phyloP scores from a whole-genome alignment of 176 grass and related monocot genomes.

The Bolboschoenus planiculmis region DNA sequence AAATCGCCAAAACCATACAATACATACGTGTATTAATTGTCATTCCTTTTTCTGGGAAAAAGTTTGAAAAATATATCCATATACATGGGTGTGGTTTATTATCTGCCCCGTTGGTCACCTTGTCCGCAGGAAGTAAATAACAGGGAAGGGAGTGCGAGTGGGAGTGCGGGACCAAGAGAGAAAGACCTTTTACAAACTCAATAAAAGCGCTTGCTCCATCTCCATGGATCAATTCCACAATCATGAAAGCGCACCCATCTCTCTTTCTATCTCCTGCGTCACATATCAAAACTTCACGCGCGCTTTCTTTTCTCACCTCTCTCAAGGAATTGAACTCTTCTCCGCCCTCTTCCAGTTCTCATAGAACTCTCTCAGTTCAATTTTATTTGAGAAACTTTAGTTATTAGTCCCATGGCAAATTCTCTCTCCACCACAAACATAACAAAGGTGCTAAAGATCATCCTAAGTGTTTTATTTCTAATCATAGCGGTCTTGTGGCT shows the following conservation, averaged over 20 bases:
- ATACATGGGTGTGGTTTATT: neutral
- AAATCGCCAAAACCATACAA: neutral
- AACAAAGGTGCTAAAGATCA: neutral
- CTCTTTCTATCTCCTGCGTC: neutral
- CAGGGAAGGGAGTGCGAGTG: neutral
- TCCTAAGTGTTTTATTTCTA: slow-evolving; percentile 26
- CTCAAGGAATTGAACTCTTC: neutral
- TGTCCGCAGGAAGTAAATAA: neutral
- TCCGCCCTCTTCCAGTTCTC: neutral
- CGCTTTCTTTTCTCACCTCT: neutral
- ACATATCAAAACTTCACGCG: neutral
- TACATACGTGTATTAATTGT: neutral
- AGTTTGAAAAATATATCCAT: no score
- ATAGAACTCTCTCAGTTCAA: neutral
- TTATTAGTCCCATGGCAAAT: slow-evolving; percentile 23
- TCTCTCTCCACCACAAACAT: neutral
- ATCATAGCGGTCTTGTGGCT: slow-evolving; percentile 12
- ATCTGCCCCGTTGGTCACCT: neutral
- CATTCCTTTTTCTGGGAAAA: neutral
- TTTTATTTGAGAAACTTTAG: neutral
- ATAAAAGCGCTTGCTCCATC: no score
- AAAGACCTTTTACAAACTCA: neutral
- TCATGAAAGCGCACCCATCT: slow-evolving; percentile 3
- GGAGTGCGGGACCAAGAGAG: neutral
- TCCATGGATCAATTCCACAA: neutral